Evolutionary conservation across 306 rosid species (phyloP), one percentile per base, ranked within the genome.

Genomic region (Cotoneaster glaucophyllus): DNA sequence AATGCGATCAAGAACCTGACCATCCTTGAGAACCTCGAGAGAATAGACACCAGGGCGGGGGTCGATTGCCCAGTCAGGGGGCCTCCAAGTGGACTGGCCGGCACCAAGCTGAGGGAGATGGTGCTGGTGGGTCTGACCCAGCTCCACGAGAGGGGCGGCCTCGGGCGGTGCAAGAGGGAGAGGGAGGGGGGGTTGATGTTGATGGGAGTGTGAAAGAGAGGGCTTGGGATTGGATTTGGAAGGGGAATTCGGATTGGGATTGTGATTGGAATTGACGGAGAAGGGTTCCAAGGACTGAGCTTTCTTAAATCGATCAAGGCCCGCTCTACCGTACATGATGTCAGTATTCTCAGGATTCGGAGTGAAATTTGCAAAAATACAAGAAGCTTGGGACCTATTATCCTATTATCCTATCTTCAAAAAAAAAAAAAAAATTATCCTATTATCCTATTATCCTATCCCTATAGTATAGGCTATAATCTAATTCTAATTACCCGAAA

Each of bases 1-100:
- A 77, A 95, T 92, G 76, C 76, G 86, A 77, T 95, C 99, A 3
- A 88, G 72, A 68, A 86, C 91, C 86, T 86, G 91, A 59, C 97
- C 96, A 48, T 95, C 99, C 83, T 95, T 95, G 83, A 95, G 57
- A 63, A 95, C 96, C 77, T 92, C 97, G 34, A 95, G 91, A 69
- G 79, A 92, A 81, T 90, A 86, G 17, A 95, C 99, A 8, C 99
- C 97, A 0, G 93, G 82, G 26, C 97, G 90, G 1, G 99, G 99
- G 79, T 95, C 99, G 64, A 86, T 90, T 11, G 97, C 97, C 97
- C 97, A 95, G 72, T 92, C 97, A 24, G 98, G 98, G 11, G 99
- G 97, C 86, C 86, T 93, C 98, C 98, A 95, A 17, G 88, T 83
- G 0, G 98, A 95, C 78, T 95, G 97, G 50, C 97, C 93, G 34